Conservation (phyloP, 495 filamentous ascomycete genomes). For the Chaetomidium leptoderma region DNA sequence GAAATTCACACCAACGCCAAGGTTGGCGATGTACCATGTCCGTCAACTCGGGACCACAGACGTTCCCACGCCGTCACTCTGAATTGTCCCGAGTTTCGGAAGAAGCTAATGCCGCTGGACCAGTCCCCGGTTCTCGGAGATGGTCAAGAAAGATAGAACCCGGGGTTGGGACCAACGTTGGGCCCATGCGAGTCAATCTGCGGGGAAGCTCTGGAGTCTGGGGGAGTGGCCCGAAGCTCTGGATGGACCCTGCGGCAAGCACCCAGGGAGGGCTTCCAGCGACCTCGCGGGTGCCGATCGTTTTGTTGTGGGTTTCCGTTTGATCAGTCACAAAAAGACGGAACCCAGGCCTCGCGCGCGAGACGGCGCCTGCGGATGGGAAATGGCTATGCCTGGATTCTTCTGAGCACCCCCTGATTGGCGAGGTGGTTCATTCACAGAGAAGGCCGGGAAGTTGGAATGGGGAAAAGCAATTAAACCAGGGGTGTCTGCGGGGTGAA, state of each 20-base stretch:
- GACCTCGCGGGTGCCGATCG: neutral
- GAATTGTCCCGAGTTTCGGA: neutral
- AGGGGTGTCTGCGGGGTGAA: constrained; percentile 16
- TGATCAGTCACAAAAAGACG: neutral
- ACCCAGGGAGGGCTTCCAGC: no score
- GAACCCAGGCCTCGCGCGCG: neutral
- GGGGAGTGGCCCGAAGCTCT: neutral
- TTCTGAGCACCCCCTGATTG: neutral
- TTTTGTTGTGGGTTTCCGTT: neutral
- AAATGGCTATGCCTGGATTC: neutral
- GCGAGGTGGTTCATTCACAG: neutral
- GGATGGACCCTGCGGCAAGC: neutral
- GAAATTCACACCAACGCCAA: constrained; percentile 1
- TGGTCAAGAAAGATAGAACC: neutral
- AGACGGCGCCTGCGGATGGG: neutral
- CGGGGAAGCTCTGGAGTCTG: constrained; percentile 7
- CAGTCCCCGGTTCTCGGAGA: neutral
- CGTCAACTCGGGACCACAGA: constrained; percentile 1
- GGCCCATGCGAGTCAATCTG: neutral
- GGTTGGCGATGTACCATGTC: constrained; percentile 9
- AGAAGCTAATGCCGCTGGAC: neutral
- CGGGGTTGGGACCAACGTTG: neutral
- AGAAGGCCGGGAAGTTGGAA: neutral
- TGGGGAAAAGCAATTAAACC: constrained; percentile 12
- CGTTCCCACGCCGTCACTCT: neutral